These are phyloP conservation scores for Kwoniella dendrophila DNA, from an alignment of 768 basidiomycete species.

Conservation along the genomic window DNA sequence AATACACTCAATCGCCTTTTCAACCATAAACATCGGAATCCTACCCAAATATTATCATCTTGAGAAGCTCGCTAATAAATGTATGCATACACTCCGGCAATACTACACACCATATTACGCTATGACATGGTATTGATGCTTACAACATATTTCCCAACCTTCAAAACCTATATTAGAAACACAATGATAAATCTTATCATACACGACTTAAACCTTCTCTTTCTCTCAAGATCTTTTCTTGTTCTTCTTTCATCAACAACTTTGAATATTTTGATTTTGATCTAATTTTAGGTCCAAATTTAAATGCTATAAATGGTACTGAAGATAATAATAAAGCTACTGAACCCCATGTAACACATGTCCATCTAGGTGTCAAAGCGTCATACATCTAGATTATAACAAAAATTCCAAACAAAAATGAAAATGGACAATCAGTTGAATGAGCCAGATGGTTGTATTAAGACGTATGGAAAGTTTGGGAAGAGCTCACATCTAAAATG, in stretches of 20 bases:
- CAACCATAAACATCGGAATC: too few species aligned
- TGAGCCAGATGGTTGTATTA: too few species aligned
- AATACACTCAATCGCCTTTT: too few species aligned
- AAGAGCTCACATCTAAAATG: slow-evolving; percentile 18
- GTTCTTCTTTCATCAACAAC: slow-evolving; percentile 46
- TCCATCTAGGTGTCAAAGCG: slow-evolving; percentile 65
- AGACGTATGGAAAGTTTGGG: too few species aligned
- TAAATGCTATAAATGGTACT: slow-evolving; percentile 58
- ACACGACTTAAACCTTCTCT: slow-evolving; percentile 16
- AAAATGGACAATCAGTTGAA: too few species aligned
- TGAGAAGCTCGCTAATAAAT: too few species aligned
- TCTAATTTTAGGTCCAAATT: slow-evolving; percentile 52
- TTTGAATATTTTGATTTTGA: slow-evolving; percentile 40
- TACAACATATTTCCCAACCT: too few species aligned
- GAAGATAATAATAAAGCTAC: slow-evolving; percentile 64
- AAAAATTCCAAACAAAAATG: too few species aligned
- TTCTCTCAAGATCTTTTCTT: slow-evolving; percentile 21
- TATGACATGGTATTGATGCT: too few species aligned
- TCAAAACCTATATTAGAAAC: background rate
- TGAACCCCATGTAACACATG: slow-evolving; percentile 51
- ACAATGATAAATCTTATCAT: slow-evolving; percentile 4
- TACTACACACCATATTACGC: too few species aligned
- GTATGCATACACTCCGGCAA: too few species aligned
- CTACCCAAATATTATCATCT: too few species aligned
- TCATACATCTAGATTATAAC: slow-evolving; percentile 62